Evolutionary conservation across 2,329 filamentous ascomycete species (phyloP).

Genomic region (Boeremia lycopersici): DNA sequence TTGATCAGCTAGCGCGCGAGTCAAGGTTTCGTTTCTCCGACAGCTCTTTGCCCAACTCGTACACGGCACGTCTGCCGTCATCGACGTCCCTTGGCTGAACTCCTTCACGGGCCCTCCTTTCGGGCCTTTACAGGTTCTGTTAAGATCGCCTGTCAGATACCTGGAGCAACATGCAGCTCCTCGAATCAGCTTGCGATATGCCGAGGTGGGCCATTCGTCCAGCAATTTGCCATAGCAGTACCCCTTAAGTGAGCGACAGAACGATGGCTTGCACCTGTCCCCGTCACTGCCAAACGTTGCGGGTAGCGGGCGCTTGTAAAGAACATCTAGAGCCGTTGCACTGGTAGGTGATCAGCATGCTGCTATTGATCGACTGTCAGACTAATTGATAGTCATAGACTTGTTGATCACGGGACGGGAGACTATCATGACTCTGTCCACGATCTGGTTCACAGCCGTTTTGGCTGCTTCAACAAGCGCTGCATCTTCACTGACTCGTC

Average conservation of each 20-base stretch:
- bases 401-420: slow-evolving; percentile 5
- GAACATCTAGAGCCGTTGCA: slow-evolving; percentile 1
- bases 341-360: slow-evolving; percentile 7
- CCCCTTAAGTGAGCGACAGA: slow-evolving; percentile 15
- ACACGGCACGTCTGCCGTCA: slow-evolving; percentile 10
- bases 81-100: slow-evolving; percentile 7
- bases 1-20: slow-evolving; percentile 4
- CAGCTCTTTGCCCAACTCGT: slow-evolving; percentile 8
- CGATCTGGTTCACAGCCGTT: slow-evolving; percentile 30
- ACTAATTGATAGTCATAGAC: slow-evolving; percentile 1
- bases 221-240: slow-evolving; percentile 12
- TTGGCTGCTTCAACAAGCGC: slow-evolving; percentile 31
- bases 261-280: slow-evolving; percentile 3
- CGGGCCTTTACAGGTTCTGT: slow-evolving; percentile 5
- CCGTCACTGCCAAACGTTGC: slow-evolving; percentile 9
- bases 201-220: slow-evolving; percentile 6
- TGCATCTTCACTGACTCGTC: slow-evolving; percentile 22
- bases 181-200: slow-evolving; percentile 2
- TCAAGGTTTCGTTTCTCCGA: background rate
- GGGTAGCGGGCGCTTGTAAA: slow-evolving; percentile 14
- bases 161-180: slow-evolving; percentile 1
- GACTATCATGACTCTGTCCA: slow-evolving; percentile 21
- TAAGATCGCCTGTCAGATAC: slow-evolving; percentile 5
- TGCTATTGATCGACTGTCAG: slow-evolving; percentile 2
- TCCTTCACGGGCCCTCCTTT: slow-evolving; percentile 6